Conservation (phyloP, 768 basidiomycete species). For the Tricholoma matsutake region DNA sequence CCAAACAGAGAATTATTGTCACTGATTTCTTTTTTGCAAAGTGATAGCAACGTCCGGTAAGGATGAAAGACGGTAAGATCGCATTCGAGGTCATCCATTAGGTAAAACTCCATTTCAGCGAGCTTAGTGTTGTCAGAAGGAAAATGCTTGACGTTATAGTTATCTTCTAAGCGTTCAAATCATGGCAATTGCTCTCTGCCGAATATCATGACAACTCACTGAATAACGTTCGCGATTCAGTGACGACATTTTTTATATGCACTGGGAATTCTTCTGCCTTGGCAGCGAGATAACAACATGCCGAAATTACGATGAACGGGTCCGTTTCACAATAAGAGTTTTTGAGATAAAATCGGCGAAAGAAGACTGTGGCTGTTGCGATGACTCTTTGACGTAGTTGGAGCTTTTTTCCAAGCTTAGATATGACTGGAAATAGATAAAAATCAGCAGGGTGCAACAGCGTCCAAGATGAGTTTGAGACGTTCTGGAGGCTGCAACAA, state of each 20-base stretch:
- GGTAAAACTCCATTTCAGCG: constrained; percentile 99
- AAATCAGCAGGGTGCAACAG: neutral
- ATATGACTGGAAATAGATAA: constrained; percentile 54
- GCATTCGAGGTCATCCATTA: constrained; percentile 94
- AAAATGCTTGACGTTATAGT: constrained; percentile 76
- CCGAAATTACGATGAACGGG: constrained; percentile 87
- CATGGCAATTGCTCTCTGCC: neutral
- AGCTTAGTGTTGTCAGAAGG: constrained; percentile 86
- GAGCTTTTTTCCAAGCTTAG: constrained; percentile 83
- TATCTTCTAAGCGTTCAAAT: constrained; percentile 40
- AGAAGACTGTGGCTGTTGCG: constrained; percentile 93
- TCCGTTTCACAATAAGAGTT: constrained; percentile 96
- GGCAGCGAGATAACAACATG: constrained; percentile 93
- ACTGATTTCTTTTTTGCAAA: constrained; percentile 62
- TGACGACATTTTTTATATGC: constrained; percentile 89
- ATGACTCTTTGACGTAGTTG: constrained; percentile 85
- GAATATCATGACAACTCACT: constrained; percentile 36
- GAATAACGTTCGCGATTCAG: constrained; percentile 79
- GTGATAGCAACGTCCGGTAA: constrained; percentile 80
- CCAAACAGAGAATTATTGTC: constrained; percentile 35
- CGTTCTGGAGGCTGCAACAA: neutral
- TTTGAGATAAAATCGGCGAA: constrained; percentile 95
- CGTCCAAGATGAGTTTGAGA: neutral
- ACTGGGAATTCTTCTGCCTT: constrained; percentile 97
- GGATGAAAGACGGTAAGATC: constrained; percentile 94